Base-by-base conservation (phyloP, 805 yeast genomes). In the Starmerella apicola region DNA sequence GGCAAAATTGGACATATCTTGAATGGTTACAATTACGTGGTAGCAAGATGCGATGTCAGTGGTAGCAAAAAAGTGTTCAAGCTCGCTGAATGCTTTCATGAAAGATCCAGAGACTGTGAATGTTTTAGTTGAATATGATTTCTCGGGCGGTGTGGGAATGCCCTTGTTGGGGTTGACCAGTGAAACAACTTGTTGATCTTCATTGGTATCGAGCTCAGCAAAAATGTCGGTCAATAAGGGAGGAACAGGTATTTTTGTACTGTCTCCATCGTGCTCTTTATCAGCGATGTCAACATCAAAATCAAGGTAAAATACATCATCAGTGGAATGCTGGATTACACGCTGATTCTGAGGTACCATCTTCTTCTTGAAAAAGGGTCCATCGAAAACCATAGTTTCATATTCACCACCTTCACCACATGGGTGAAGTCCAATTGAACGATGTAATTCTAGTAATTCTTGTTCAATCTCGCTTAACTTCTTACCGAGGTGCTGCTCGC, bases 321-420 rank as follows among this genome's bases (percentile, higher is more conserved):
- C 85, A 6, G 34, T 38, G 1, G 76, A 61, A 45, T 69, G 76
- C 16, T 66, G 56, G 1, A 72, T 60, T 1, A 70, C 56, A 22
- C 64, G 53, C 13, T n/a, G 32, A 19, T 27, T 31, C 13, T 55
- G 56, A 2, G 66, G 61, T 1, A 50, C 56, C 15, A 80, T 59
- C 7, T 59, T 62, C 8, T 21, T 7, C 24, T 61, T 62, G 62
- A 88, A 91, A 44, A 83, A 78, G 0, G 95, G 94, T 1, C 93
- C 83, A 58, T 91, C 95, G 22, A 91, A 64, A 2, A 88, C 97
- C 50, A 88, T 63, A 0, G 95, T 79, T 58, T 91, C 99, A 59
- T 84, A 91, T 59, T 91, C 99, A 1, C 99, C 99, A 25, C 99
- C 99, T 64, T 91, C 99, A 12, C 99, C 99, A 63, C 98, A 91